phyloP scores from a whole-genome alignment of 192 early-diverging fungal genomes.

The Piromyces finnis region DNA sequence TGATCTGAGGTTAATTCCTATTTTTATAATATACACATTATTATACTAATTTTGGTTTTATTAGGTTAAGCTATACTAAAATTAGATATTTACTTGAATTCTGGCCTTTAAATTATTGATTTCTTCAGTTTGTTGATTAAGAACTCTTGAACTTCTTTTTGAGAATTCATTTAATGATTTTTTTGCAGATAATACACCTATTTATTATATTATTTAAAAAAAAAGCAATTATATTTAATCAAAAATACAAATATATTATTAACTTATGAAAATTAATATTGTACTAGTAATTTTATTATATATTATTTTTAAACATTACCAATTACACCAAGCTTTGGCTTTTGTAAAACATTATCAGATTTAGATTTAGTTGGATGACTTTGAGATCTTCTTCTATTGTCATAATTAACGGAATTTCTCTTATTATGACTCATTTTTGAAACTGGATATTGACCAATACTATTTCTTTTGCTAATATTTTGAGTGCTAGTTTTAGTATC shows the following conservation, averaged over 20 bases:
- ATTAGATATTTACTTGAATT: neutral
- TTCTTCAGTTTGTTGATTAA: neutral
- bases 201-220: too few relatives aligned
- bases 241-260: too few relatives aligned
- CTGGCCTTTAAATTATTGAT: neutral
- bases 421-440: neutral
- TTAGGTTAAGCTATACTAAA: too few relatives aligned
- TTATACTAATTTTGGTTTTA: too few relatives aligned
- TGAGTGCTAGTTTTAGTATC: neutral
- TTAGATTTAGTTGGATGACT: neutral
- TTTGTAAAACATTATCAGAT: neutral
- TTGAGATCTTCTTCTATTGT: neutral
- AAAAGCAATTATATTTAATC: too few relatives aligned
- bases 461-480: neutral
- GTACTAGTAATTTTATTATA: too few relatives aligned
- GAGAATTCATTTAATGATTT: neutral
- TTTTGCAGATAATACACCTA: neutral
- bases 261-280: too few relatives aligned
- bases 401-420: neutral
- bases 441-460: neutral
- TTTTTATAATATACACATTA: too few relatives aligned
- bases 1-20: neutral
- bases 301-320: too few relatives aligned
- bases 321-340: neutral
- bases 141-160: neutral